These are phyloP conservation scores for Alternaria metachromatica DNA, from an alignment of 2,329 filamentous ascomycete species.

Conservation along the genomic window DNA sequence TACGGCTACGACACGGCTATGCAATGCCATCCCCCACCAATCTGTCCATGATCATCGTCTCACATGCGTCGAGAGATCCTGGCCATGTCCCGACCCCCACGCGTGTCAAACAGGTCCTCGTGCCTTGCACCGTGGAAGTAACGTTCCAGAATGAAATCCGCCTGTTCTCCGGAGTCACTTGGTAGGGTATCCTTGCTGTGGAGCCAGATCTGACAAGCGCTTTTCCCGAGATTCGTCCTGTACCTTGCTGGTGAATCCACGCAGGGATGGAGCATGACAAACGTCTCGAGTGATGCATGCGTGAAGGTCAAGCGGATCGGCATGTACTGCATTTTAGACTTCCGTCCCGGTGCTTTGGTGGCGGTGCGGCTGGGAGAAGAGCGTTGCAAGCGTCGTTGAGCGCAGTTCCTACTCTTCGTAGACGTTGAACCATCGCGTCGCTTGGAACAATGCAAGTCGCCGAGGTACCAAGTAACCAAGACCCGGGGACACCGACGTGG, in stretches of 20 bases:
- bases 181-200: neutral
- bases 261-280: slow-evolving; percentile 4
- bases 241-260: neutral
- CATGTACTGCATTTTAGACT: neutral
- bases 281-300: neutral
- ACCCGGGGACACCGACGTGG: neutral
- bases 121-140: neutral
- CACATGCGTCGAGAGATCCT: neutral
- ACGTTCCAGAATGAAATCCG: slow-evolving; percentile 3
- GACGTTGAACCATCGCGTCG: neutral
- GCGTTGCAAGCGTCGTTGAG: neutral
- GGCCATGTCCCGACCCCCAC: neutral
- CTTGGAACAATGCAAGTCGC: neutral
- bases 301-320: neutral
- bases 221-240: neutral
- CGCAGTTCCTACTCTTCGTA: no score
- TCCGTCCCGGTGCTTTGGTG: slow-evolving; percentile 2
- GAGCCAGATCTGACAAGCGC: neutral
- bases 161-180: neutral
- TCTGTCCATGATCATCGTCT: neutral
- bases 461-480: neutral
- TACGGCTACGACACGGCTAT: neutral
- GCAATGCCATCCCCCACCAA: neutral
- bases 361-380: slow-evolving; percentile 1
- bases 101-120: neutral